Base-by-base conservation (phyloP, 768 basidiomycete genomes). In the Phylloporus sp. region DNA sequence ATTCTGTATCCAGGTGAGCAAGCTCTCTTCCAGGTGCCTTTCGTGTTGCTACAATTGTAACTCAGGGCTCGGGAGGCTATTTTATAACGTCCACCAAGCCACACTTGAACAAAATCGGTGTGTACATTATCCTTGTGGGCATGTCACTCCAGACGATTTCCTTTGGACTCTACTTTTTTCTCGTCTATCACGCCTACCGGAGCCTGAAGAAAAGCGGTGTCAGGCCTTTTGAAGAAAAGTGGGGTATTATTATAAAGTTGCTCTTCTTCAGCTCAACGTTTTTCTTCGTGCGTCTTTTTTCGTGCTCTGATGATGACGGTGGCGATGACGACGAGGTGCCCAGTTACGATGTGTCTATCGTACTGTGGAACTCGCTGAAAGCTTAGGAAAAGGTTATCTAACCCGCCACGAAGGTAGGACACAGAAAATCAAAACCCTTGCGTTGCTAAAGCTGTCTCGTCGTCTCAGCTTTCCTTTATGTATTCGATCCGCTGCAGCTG, bases 331-430 rank as follows among this genome's bases (percentile, higher is more conserved):
- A n/a, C n/a, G n/a, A n/a, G n/a, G 17, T 6, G 6, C 7, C 26
- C 15, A 46, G 45, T 8, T 67, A 21, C 63, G 65, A 17, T 59
- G 59, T 27, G 35, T 62, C 21, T 67, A 67, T 42, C 67, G 66
- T 11, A 55, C 61, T 17, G 42, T 57, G 3, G 63, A 65, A 42
- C 9, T 55, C 24, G 55, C 36, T 4, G 45, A 62, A 27, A 50
- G 56, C 2, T 44, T 49, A 6, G 57, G 55, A 18, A 32, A 46
- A 2, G 50, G 60, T 2, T 60, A 59, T 41, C 44, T 67, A 4
- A 1, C 37, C 2, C 37, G 47, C 10, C 57, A 67, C 42, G 63
- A 67, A 56, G 56, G 61, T 59, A 14, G 9, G n/a, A 9, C 2
- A 6, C 4, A 15, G n/a, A 17, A 0, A n/a, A n/a, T 9, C 17